Percentiles rank a stretch among this genome's conserved stretches.
Conservation (phyloP, 2,329 filamentous ascomycete genomes). For the Truncatella angustata region DNA sequence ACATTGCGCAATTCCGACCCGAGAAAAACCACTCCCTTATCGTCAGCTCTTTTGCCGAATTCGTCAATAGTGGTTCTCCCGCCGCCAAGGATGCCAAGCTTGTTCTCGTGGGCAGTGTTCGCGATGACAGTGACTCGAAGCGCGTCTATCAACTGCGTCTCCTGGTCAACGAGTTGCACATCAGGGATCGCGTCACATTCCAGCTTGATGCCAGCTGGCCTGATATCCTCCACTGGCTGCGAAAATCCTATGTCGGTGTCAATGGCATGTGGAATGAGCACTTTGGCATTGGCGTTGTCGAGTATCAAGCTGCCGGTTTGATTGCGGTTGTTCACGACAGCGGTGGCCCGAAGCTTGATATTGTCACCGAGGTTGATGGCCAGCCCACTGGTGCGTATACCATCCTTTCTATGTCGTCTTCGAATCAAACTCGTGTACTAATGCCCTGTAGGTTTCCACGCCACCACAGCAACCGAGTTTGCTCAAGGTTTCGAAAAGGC, state of each 20-base stretch:
- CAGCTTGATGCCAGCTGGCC: conserved; percentile 88
- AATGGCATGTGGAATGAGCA: conserved; percentile 99
- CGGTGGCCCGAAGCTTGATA: conserved; percentile 90
- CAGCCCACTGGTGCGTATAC: conserved; percentile 65
- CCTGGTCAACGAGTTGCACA: conserved; percentile 79
- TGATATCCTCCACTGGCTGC: conserved; percentile 77
- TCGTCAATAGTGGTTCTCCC: conserved; percentile 56
- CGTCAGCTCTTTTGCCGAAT: conserved; percentile 77
- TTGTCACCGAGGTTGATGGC: conserved; percentile 79
- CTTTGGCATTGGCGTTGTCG: conserved; percentile 96
- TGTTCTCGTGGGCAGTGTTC: conserved; percentile 87
- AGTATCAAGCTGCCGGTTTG: conserved; percentile 93
- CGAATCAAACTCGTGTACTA: background rate
- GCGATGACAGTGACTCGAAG: conserved; percentile 76
- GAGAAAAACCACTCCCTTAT: conserved; percentile 95
- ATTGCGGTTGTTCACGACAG: conserved; percentile 92
- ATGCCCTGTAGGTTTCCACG: conserved; percentile 70
- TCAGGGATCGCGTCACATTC: conserved; percentile 84
- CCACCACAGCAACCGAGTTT: conserved; percentile 75
- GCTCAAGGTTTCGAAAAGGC: conserved; percentile 78
- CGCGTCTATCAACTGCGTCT: conserved; percentile 86
- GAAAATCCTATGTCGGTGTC: conserved; percentile 77
- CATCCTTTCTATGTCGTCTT: background rate
- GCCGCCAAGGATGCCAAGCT: conserved; percentile 61
- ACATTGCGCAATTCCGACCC: conserved; percentile 95